A percentile compares a stretch with the other conserved stretches of the same genome.
Conservation (phyloP, 225 moss, liverwort and hornwort genomes). For the Straminergon stramineum region DNA sequence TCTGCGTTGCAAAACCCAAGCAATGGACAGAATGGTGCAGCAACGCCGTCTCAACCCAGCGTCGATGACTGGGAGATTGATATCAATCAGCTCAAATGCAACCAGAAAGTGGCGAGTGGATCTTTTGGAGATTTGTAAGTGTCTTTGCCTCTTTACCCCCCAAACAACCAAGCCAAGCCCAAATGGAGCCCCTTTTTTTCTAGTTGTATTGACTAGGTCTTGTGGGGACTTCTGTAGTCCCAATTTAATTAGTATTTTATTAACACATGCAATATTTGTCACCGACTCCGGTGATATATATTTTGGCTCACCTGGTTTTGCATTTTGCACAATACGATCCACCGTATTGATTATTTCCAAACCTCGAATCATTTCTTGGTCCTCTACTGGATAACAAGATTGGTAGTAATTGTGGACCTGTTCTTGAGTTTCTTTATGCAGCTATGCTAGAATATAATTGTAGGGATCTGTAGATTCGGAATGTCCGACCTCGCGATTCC, state of each 20-base stretch:
- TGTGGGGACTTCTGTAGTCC: neutral
- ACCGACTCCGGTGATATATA: neutral
- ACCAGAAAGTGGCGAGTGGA: conserved; percentile 82
- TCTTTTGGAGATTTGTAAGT: conserved; percentile 98
- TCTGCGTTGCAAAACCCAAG: conserved; percentile 7
- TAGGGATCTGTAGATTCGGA: neutral
- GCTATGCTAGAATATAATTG: neutral
- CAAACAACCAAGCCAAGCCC: neutral
- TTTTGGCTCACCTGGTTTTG: neutral
- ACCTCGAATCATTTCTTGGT: neutral
- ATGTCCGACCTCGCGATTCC: neutral
- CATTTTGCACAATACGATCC: neutral
- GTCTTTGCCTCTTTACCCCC: neutral
- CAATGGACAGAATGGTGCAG: conserved; percentile 16
- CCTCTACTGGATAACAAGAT: neutral
- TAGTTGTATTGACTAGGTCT: neutral
- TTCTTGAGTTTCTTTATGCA: neutral
- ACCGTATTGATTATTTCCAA: neutral
- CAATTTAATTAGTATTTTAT: neutral
- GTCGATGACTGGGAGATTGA: conserved; percentile 98
- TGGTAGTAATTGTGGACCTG: neutral
- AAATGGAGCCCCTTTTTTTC: neutral
- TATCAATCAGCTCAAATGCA: conserved; percentile 67
- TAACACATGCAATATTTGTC: neutral
- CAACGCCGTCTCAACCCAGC: neutral